A percentile compares a stretch with the other conserved stretches of the same genome.
Conservation (phyloP, 1,139 yeast genomes). For the Citeromyces siamensis region DNA sequence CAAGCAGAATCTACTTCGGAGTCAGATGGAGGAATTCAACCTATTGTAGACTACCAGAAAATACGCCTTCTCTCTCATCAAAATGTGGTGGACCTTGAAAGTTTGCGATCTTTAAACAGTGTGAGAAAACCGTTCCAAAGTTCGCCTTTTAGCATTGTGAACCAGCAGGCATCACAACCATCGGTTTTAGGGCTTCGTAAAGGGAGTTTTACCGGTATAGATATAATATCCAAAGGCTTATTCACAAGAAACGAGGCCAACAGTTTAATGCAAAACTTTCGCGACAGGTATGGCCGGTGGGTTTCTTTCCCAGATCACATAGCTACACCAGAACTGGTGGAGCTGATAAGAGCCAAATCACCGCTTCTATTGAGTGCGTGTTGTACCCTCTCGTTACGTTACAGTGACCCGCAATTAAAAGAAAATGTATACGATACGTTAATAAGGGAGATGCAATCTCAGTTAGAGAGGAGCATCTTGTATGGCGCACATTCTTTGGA, state of each 20-base stretch:
- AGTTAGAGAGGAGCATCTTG: slow-evolving; percentile 31
- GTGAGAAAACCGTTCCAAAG: slow-evolving; percentile 1
- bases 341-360: slow-evolving; percentile 37
- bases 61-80: slow-evolving; percentile 2
- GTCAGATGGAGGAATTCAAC: background rate
- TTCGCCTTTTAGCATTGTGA: slow-evolving; percentile 1
- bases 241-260: slow-evolving; percentile 36
- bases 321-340: slow-evolving; percentile 36
- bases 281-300: slow-evolving; percentile 69
- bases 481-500: slow-evolving; percentile 35
- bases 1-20: background rate
- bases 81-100: slow-evolving; percentile 1
- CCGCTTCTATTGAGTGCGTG: slow-evolving; percentile 56
- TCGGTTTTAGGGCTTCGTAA: slow-evolving; percentile 6
- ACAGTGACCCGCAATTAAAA: slow-evolving; percentile 27
- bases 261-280: slow-evolving; percentile 41
- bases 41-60: background rate
- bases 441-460: slow-evolving; percentile 24
- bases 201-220: slow-evolving; percentile 20
- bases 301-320: slow-evolving; percentile 53
- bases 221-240: slow-evolving; percentile 35
- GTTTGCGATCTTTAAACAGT: background rate
- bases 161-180: background rate
- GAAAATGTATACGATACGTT: slow-evolving; percentile 22
- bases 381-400: slow-evolving; percentile 48